phyloP scores from a whole-genome alignment of 306 rosid species.

The Sesbania bispinosa region DNA sequence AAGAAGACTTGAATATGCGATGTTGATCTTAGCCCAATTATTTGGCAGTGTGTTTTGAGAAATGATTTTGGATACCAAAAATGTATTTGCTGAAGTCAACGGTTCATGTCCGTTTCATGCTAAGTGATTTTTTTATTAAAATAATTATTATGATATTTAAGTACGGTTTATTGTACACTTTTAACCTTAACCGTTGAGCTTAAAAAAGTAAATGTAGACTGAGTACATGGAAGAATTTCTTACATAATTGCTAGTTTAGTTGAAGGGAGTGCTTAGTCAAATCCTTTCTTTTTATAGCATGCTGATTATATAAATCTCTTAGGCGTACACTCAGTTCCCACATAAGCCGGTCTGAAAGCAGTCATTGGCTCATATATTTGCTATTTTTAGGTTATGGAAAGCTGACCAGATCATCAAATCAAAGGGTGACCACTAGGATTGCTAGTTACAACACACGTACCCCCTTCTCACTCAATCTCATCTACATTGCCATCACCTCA shows the following conservation, averaged over 20 bases:
- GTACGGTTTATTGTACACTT: too few relatives aligned
- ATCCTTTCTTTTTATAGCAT: too few relatives aligned
- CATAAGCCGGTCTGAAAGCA: constrained; percentile 10
- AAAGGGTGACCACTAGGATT: not conserved
- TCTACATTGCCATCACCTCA: constrained; percentile 15
- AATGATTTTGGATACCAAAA: not conserved
- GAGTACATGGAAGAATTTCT: too few relatives aligned
- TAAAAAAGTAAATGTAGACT: too few relatives aligned
- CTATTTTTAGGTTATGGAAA: not conserved
- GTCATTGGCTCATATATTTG: not conserved
- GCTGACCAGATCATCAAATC: constrained; percentile 28
- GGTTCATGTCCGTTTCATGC: not conserved
- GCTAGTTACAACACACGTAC: not conserved
- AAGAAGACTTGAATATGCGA: not conserved
- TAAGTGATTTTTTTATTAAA: not conserved
- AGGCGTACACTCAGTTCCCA: constrained; percentile 20
- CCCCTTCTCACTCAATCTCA: not conserved
- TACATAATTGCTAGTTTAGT: too few relatives aligned
- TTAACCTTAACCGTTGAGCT: too few relatives aligned
- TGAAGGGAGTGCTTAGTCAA: too few relatives aligned
- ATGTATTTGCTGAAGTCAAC: not conserved
- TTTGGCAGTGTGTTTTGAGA: not conserved
- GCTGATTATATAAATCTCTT: not conserved
- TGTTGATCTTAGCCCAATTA: not conserved
- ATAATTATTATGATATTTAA: too few relatives aligned